Conservation (phyloP, 148 eudicot species). For the Silene uniflora region DNA sequence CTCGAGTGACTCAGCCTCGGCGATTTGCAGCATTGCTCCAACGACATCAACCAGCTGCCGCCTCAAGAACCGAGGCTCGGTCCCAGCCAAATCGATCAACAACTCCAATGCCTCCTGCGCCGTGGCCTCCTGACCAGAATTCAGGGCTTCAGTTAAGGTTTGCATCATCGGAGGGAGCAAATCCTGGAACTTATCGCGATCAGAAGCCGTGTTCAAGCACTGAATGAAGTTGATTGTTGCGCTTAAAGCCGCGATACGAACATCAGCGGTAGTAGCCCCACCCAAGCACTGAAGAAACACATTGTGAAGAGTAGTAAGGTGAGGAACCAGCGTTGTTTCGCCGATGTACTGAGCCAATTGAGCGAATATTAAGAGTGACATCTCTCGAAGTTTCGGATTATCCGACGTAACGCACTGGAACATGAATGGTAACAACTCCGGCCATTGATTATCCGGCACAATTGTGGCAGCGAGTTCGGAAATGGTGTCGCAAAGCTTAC, state of each 20-base stretch:
- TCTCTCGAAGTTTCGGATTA: conserved; percentile 48
- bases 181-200: conserved; percentile 81
- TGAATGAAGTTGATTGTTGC: conserved; percentile 82
- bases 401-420: conserved; percentile 67
- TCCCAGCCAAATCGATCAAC: conserved; percentile 77
- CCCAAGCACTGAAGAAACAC: conserved; percentile 58
- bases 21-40: conserved; percentile 84
- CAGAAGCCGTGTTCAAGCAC: conserved; percentile 56
- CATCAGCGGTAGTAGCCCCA: conserved; percentile 43
- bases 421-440: conserved; percentile 74
- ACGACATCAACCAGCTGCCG: conserved; percentile 82
- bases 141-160: conserved; percentile 74
- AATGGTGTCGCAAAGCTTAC: conserved; percentile 75
- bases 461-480: conserved; percentile 78
- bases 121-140: conserved; percentile 64
- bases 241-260: conserved; percentile 66
- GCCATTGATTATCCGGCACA: conserved; percentile 69
- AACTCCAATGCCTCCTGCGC: conserved; percentile 89
- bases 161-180: conserved; percentile 81
- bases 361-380: conserved; percentile 72
- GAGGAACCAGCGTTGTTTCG: conserved; percentile 43
- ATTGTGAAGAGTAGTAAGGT: conserved; percentile 53
- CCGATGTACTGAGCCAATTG: conserved; percentile 78
- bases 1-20: conserved; percentile 68
- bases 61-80: conserved; percentile 79